These are phyloP conservation scores for Carex myosuroides DNA, from an alignment of 176 grass and related monocot species.

Conservation along the genomic window DNA sequence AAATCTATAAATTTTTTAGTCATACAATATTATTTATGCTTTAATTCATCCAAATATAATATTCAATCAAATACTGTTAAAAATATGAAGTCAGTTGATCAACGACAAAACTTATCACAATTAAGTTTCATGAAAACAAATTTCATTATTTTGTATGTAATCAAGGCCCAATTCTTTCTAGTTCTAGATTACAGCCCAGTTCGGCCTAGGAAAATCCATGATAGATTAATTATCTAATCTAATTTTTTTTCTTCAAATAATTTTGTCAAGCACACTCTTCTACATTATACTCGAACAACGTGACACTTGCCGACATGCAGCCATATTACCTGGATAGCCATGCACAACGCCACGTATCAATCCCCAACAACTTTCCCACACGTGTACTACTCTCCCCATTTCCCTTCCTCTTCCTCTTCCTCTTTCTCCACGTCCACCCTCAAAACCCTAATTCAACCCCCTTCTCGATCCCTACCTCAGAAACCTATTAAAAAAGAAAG, in stretches of 20 bases:
- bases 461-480: neutral
- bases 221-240: neutral
- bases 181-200: neutral
- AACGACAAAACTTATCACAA: no score
- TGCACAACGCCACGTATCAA: slow-evolving; percentile 74
- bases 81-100: no score
- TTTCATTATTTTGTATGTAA: no score
- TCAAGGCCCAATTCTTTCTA: neutral
- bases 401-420: neutral
- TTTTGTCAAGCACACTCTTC: slow-evolving; percentile 7
- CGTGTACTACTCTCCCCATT: neutral
- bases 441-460: neutral
- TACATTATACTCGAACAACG: neutral
- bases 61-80: no score
- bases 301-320: neutral
- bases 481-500: no score
- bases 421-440: neutral
- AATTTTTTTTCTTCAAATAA: neutral
- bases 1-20: no score
- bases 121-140: no score
- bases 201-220: neutral
- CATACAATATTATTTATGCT: no score
- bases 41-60: no score
- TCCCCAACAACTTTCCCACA: neutral
- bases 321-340: slow-evolving; percentile 28